Evolutionary conservation across 139 green algal species (phyloP).

Genomic region (Yamagishiella unicocca): DNA sequence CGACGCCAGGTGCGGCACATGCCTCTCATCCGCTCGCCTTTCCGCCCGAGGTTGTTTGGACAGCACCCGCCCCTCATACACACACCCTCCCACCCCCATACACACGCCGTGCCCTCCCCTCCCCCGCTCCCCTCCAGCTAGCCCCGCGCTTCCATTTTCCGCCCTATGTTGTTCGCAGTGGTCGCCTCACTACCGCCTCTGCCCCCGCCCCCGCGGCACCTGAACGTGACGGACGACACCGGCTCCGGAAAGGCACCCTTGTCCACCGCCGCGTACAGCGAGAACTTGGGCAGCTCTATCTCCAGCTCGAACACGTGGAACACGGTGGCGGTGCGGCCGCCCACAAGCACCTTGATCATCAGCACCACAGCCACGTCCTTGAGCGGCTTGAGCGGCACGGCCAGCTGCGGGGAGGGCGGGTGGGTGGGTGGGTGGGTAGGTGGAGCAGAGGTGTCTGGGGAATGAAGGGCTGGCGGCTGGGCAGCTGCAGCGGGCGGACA

Average conservation of each 20-base stretch:
- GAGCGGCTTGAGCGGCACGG: constrained; percentile 64
- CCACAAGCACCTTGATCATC: constrained; percentile 77
- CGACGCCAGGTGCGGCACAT: too few relatives aligned
- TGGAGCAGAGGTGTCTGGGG: too few relatives aligned
- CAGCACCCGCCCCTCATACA: too few relatives aligned
- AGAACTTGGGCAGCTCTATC: constrained; percentile 80
- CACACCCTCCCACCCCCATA: too few relatives aligned
- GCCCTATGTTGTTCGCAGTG: too few relatives aligned
- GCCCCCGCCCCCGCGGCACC: constrained; percentile 9
- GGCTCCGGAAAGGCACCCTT: constrained; percentile 37
- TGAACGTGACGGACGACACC: constrained; percentile 62
- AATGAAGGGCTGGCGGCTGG: too few relatives aligned
- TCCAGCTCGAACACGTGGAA: constrained; percentile 84
- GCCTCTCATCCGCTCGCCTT: too few relatives aligned
- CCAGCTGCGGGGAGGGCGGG: constrained; percentile 17
- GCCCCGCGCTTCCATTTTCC: too few relatives aligned
- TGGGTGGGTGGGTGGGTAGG: not conserved
- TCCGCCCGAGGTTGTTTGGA: too few relatives aligned
- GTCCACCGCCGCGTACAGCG: constrained; percentile 76
- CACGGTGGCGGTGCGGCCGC: constrained; percentile 41
- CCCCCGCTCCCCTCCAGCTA: too few relatives aligned
- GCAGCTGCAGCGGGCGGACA: too few relatives aligned
- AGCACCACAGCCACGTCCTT: constrained; percentile 69
- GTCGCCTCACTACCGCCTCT: not conserved
- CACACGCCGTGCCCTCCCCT: too few relatives aligned